Percentiles rank a stretch among this genome's conserved stretches.
Conservation (phyloP, 225 moss, liverwort and hornwort genomes). For the Climacium dendroides region DNA sequence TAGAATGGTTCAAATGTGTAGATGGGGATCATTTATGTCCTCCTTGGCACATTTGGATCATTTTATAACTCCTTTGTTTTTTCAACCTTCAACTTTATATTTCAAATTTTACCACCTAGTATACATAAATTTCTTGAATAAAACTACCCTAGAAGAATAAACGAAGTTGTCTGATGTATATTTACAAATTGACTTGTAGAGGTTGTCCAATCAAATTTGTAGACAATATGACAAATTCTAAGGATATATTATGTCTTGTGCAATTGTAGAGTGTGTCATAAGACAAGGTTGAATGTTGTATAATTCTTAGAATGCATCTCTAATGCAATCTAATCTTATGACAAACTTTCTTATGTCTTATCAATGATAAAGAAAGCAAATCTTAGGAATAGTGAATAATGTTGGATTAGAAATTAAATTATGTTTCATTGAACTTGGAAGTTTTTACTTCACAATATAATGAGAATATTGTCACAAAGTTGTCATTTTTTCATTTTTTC, state of each 20-base stretch:
- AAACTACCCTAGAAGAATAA: accelerated
- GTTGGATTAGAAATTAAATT: neutral
- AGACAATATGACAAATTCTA: neutral
- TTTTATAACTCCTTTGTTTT: neutral
- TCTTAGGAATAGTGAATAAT: neutral
- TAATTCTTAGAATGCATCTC: neutral
- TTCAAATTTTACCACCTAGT: neutral
- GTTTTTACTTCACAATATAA: too few relatives aligned
- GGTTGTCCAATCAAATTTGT: neutral
- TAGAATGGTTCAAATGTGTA: neutral
- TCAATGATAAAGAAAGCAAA: neutral
- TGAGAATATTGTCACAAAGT: accelerated
- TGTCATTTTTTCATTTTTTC: too few relatives aligned
- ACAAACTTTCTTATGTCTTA: neutral
- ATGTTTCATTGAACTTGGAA: accelerated
- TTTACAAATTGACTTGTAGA: neutral
- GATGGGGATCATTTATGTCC: accelerated
- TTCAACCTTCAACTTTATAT: accelerated
- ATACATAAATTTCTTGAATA: neutral
- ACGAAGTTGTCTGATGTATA: neutral
- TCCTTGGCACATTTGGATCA: accelerated
- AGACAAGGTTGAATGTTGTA: neutral
- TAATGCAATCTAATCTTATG: neutral
- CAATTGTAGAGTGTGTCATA: neutral
- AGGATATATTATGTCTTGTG: neutral